A percentile compares a stretch with the other conserved stretches of the same genome.
phyloP scores from a whole-genome alignment of 345 rosid species.

The Moricandia moricandioides region DNA sequence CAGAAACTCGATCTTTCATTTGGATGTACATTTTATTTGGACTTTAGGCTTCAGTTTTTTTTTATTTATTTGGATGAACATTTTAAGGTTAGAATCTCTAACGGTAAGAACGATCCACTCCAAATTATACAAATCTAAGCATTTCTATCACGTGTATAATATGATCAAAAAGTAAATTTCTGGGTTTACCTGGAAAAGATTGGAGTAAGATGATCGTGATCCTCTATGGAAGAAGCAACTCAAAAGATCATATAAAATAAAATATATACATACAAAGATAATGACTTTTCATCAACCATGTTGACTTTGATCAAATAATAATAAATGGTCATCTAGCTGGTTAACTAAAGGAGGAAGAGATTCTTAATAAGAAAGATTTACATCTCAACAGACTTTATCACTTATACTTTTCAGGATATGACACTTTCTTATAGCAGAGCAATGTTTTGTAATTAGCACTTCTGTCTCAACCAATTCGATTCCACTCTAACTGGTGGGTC shows the following conservation, averaged over 20 bases:
- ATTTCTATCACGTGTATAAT: not conserved
- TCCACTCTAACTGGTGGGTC: too few species aligned
- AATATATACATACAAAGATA: not conserved
- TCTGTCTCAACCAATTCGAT: too few species aligned
- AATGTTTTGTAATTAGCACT: too few species aligned
- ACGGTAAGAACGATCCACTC: not conserved
- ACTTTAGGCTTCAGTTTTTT: not conserved
- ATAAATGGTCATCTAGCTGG: too few species aligned
- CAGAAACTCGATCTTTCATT: not conserved
- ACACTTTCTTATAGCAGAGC: too few species aligned
- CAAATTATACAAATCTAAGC: not conserved
- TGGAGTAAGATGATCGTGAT: constrained; percentile 20
- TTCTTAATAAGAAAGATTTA: too few species aligned
- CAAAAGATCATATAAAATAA: not conserved
- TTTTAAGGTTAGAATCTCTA: not conserved
- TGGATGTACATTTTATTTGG: not conserved
- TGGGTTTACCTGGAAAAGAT: constrained; percentile 19
- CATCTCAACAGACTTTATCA: too few species aligned
- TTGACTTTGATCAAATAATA: too few species aligned
- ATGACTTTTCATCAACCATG: not conserved
- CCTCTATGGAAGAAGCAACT: not conserved
- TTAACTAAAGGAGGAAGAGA: too few species aligned
- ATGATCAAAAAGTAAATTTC: not conserved
- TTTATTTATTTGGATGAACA: not conserved
- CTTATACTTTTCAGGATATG: too few species aligned